Evolutionary conservation across 2,329 filamentous ascomycete species (phyloP).

Genomic region (Fusarium heterosporum): DNA sequence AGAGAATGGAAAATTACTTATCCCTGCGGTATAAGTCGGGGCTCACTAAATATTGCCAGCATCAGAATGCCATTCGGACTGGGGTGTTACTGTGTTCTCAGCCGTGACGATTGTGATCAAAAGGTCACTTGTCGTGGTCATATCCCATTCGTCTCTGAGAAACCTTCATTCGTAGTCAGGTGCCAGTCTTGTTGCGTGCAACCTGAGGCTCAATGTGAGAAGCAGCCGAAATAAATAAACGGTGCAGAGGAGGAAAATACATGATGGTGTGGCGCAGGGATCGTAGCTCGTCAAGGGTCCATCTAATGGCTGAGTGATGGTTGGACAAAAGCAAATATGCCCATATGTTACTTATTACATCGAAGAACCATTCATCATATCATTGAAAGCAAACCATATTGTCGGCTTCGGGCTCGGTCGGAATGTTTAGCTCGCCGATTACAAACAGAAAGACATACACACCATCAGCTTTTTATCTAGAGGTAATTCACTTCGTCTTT

Average conservation of each 20-base stretch:
- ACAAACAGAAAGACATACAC: slow-evolving; percentile 13
- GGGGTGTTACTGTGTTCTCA: background rate
- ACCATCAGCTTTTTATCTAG: background rate
- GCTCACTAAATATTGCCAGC: background rate
- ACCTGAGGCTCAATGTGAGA: background rate
- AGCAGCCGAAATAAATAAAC: background rate
- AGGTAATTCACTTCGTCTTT: background rate
- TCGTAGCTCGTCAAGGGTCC: slow-evolving; percentile 25
- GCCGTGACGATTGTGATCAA: background rate
- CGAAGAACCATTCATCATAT: background rate
- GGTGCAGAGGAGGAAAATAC: background rate
- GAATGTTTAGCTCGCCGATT: slow-evolving; percentile 5
- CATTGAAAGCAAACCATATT: background rate
- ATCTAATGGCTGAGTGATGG: slow-evolving; percentile 10
- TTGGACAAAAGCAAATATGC: slow-evolving; percentile 16
- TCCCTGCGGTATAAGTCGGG: slow-evolving; percentile 5
- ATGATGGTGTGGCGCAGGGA: slow-evolving; percentile 19
- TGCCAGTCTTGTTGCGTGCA: slow-evolving; percentile 13
- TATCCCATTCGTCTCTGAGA: slow-evolving; percentile 12
- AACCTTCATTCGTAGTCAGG: slow-evolving; percentile 14
- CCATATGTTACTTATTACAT: background rate
- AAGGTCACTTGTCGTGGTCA: slow-evolving; percentile 6
- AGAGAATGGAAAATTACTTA: slow-evolving; percentile 5
- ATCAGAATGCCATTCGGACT: background rate
- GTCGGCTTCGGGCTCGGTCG: background rate